Conservation (phyloP, 2,329 filamentous ascomycete genomes). For the Dactylellina cionopaga region DNA sequence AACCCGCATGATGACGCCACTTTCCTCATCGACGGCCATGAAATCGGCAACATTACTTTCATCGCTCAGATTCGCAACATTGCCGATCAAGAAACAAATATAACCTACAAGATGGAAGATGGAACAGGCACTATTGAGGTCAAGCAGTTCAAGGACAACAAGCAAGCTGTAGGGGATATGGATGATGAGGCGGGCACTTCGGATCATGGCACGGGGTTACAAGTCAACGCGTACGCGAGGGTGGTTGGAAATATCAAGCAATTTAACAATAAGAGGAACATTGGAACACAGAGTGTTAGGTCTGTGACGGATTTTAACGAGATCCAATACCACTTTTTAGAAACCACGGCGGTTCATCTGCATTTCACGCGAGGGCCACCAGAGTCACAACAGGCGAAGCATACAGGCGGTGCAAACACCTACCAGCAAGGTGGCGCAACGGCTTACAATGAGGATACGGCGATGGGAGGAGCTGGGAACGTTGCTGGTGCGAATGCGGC, state of each 20-base stretch:
- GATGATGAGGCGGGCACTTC: slow-evolving; percentile 59
- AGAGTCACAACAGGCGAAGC: slow-evolving; percentile 56
- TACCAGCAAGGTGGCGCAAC: slow-evolving; percentile 65
- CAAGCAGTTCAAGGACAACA: slow-evolving; percentile 80
- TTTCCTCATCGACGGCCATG: slow-evolving; percentile 82
- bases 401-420: slow-evolving; percentile 65
- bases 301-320: slow-evolving; percentile 88
- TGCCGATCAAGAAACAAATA: slow-evolving; percentile 85
- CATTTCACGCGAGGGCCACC: slow-evolving; percentile 78
- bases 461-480: slow-evolving; percentile 60
- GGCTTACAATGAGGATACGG: slow-evolving; percentile 52
- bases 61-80: slow-evolving; percentile 91
- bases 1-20: slow-evolving; percentile 78
- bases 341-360: slow-evolving; percentile 88
- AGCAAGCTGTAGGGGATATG: slow-evolving; percentile 64
- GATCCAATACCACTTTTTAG: slow-evolving; percentile 88
- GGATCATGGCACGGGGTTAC: slow-evolving; percentile 67
- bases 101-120: slow-evolving; percentile 93
- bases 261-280: slow-evolving; percentile 83
- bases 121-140: slow-evolving; percentile 92
- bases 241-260: slow-evolving; percentile 85
- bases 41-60: slow-evolving; percentile 78
- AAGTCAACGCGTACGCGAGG: slow-evolving; percentile 81
- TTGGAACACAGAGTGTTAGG: slow-evolving; percentile 82
- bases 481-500: slow-evolving; percentile 60